Evolutionary conservation across 179 eudicot genomes (phyloP).

Genomic region (Beta lomatogona): DNA sequence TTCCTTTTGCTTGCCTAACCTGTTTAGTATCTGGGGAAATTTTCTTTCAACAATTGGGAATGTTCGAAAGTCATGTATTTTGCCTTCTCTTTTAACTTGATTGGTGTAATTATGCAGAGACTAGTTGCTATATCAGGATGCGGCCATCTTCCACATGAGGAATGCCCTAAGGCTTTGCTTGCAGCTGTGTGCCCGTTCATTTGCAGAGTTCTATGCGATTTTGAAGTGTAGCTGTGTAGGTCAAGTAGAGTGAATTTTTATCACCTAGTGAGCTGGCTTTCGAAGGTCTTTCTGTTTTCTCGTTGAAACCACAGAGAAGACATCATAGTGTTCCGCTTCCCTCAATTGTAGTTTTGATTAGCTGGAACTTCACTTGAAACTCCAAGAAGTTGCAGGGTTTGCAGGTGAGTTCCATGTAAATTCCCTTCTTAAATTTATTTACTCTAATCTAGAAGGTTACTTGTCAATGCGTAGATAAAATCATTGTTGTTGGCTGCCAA

Average conservation of each 20-base stretch:
- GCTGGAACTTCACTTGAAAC: conserved; percentile 15
- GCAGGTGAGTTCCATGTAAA: conserved; percentile 30
- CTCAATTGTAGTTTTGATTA: conserved; percentile 10
- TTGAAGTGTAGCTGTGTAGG: conserved; percentile 40
- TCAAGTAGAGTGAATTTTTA: not conserved
- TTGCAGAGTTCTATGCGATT: conserved; percentile 45
- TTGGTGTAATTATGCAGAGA: conserved; percentile 53
- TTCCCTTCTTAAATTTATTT: not conserved
- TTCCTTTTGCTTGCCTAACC: too few relatives aligned
- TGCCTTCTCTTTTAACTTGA: not conserved
- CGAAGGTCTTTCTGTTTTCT: not conserved
- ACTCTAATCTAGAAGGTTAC: conserved; percentile 19
- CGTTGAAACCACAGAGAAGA: not conserved
- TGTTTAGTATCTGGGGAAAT: too few relatives aligned
- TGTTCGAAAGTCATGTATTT: not conserved
- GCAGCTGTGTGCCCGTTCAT: conserved; percentile 89
- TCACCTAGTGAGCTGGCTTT: conserved; percentile 4
- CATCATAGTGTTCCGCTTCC: conserved; percentile 6
- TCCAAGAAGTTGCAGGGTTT: conserved; percentile 4
- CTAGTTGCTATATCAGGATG: conserved; percentile 94
- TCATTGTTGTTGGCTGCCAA: conserved; percentile 28
- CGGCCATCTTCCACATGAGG: conserved; percentile 99
- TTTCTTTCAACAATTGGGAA: not conserved
- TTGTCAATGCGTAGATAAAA: conserved; percentile 27
- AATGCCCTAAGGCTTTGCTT: conserved; percentile 94